phyloP scores from a whole-genome alignment of 2,329 filamentous ascomycete species.

The Akanthomyces muscarius region DNA sequence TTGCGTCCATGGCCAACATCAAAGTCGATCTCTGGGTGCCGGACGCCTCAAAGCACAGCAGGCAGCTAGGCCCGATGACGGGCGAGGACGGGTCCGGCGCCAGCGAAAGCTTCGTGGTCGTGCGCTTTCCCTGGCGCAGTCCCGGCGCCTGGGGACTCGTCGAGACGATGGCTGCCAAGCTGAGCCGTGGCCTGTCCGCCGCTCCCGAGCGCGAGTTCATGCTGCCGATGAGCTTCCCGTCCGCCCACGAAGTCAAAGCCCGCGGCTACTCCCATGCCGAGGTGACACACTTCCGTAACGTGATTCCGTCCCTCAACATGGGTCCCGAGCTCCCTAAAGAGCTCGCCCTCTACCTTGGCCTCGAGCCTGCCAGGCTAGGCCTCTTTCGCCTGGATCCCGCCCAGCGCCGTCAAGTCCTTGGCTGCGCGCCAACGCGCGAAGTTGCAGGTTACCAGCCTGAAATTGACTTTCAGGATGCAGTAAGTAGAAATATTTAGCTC shows the following conservation, averaged over 20 bases:
- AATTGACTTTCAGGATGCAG: slow-evolving; percentile 66
- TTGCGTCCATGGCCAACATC: slow-evolving; percentile 67
- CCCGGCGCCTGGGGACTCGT: slow-evolving; percentile 45
- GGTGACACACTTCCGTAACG: slow-evolving; percentile 64
- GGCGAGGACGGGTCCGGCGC: background rate
- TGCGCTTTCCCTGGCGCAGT: slow-evolving; percentile 61
- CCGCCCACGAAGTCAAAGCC: slow-evolving; percentile 50
- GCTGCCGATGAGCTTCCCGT: slow-evolving; percentile 61
- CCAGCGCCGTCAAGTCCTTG: slow-evolving; percentile 53
- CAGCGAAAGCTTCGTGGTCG: slow-evolving; percentile 48
- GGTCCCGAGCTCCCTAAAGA: slow-evolving; percentile 56
- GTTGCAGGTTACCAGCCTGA: slow-evolving; percentile 60
- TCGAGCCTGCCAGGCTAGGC: slow-evolving; percentile 56
- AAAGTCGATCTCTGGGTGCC: slow-evolving; percentile 65
- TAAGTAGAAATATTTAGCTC: slow-evolving; percentile 35
- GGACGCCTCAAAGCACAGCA: slow-evolving; percentile 52
- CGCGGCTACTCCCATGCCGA: slow-evolving; percentile 56
- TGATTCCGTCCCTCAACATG: slow-evolving; percentile 52
- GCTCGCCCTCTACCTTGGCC: slow-evolving; percentile 61
- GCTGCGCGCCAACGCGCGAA: slow-evolving; percentile 55
- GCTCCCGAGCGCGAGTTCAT: slow-evolving; percentile 60
- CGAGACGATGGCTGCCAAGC: slow-evolving; percentile 46
- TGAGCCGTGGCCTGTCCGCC: slow-evolving; percentile 45
- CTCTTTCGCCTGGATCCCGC: slow-evolving; percentile 64
- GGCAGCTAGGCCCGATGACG: slow-evolving; percentile 45